Conservation (phyloP, 352 stramenopile genomes). For the Phytophthora uliginosa region DNA sequence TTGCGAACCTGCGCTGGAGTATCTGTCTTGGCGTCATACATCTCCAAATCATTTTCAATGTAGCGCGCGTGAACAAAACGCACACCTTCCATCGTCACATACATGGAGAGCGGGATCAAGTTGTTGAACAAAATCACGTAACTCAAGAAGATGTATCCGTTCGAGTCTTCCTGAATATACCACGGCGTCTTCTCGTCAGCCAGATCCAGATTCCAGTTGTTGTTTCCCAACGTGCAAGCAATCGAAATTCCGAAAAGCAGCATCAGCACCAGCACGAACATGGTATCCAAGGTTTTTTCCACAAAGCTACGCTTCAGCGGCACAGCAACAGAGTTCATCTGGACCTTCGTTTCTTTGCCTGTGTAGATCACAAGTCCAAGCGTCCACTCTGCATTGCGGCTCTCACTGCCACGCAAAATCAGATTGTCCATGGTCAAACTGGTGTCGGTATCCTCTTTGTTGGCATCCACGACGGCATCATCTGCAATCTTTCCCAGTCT, state of each 20-base stretch:
- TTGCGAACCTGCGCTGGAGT: slow-evolving; percentile 87
- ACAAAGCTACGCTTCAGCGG: slow-evolving; percentile 90
- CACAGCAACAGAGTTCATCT: slow-evolving; percentile 86
- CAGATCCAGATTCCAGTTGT: slow-evolving; percentile 84
- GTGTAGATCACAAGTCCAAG: slow-evolving; percentile 90
- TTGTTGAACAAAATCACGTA: slow-evolving; percentile 94
- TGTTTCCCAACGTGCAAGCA: slow-evolving; percentile 85
- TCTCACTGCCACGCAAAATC: slow-evolving; percentile 87
- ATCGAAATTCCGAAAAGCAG: slow-evolving; percentile 89
- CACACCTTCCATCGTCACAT: slow-evolving; percentile 93
- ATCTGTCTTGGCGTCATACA: slow-evolving; percentile 81
- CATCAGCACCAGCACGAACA: slow-evolving; percentile 91
- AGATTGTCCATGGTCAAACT: slow-evolving; percentile 92
- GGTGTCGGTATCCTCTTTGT: slow-evolving; percentile 41
- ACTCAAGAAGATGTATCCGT: slow-evolving; percentile 92
- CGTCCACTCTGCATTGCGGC: slow-evolving; percentile 88
- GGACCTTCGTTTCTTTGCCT: slow-evolving; percentile 86
- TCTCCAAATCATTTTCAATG: slow-evolving; percentile 89
- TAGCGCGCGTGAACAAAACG: slow-evolving; percentile 88
- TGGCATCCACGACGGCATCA: slow-evolving; percentile 17
- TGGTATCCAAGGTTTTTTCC: slow-evolving; percentile 89
- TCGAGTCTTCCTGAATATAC: slow-evolving; percentile 75
- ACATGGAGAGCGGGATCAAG: slow-evolving; percentile 90
- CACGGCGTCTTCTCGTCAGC: slow-evolving; percentile 61
- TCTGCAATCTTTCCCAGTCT: slow-evolving; percentile 41